Conservation (phyloP, 2,329 filamentous ascomycete species). For the Fusarium equiseti region DNA sequence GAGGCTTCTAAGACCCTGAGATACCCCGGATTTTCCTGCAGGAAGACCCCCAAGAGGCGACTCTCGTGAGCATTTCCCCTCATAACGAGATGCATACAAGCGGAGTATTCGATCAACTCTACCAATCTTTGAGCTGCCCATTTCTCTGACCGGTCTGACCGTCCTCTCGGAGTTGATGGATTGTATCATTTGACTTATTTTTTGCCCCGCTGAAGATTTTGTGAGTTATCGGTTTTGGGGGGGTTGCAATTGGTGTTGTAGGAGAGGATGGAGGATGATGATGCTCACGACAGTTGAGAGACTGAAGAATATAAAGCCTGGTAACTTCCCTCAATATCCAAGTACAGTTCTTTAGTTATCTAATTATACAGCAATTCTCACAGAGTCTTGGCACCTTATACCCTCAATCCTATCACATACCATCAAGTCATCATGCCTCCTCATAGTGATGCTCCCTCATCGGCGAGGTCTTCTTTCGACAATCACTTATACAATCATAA, state of each 20-base stretch:
- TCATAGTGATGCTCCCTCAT: conserved; percentile 43
- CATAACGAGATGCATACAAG: conserved; percentile 33
- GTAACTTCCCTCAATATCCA: neutral
- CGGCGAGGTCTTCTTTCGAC: conserved; percentile 30
- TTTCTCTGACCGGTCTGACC: conserved; percentile 32
- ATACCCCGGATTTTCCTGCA: conserved; percentile 43
- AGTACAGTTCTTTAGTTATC: neutral
- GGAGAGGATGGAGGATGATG: neutral
- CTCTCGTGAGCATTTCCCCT: conserved; percentile 33
- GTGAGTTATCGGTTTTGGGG: conserved; percentile 8
- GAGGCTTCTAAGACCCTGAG: conserved; percentile 25
- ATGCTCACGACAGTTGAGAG: neutral
- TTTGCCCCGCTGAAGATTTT: conserved; percentile 22
- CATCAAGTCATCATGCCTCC: conserved; percentile 35
- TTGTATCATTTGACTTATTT: conserved; percentile 32
- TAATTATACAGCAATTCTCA: neutral
- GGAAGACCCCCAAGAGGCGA: conserved; percentile 20
- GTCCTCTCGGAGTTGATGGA: conserved; percentile 21
- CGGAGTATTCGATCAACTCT: conserved; percentile 26
- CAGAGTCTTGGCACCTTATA: neutral
- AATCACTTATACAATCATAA: conserved; percentile 47
- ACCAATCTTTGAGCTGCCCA: conserved; percentile 37
- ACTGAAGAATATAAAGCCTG: conserved; percentile 8
- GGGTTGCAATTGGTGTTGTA: conserved; percentile 5
- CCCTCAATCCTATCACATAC: neutral